Evolutionary conservation across 164 flowering plant species (phyloP).

Genomic region (Macadamia tetraphylla): DNA sequence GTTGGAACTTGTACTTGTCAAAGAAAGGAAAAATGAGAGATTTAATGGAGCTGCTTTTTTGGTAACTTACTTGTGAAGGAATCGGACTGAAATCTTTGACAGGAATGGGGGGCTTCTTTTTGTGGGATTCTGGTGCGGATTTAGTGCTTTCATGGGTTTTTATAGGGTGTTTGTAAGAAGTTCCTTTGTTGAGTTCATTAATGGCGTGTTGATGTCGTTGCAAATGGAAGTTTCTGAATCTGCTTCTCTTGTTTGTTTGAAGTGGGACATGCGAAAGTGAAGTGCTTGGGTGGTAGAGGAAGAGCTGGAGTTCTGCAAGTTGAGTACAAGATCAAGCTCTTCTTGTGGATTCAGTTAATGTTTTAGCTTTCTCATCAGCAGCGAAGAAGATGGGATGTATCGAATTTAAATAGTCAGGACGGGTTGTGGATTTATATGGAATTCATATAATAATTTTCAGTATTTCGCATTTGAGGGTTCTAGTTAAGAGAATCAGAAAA

Average conservation of each 20-base stretch:
- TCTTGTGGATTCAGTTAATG: neutral
- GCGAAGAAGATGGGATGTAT: neutral
- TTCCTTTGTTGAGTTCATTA: conserved; percentile 2
- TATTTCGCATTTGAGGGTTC: neutral
- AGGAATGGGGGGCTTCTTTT: neutral
- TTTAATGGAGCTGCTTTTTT: conserved; percentile 15
- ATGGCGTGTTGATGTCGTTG: neutral
- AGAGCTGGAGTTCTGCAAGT: neutral
- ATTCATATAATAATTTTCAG: neutral
- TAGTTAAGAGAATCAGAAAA: neutral
- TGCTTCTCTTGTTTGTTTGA: neutral
- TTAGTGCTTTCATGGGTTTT: conserved; percentile 21
- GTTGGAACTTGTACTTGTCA: neutral
- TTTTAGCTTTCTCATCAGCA: neutral
- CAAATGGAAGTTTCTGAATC: conserved; percentile 20
- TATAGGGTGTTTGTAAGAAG: neutral
- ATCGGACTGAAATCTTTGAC: conserved; percentile 15
- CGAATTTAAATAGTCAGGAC: neutral
- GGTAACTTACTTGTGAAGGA: conserved; percentile 44
- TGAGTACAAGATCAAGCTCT: neutral
- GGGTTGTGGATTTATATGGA: neutral
- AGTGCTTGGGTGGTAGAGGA: neutral
- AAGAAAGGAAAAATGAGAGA: neutral
- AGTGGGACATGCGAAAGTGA: neutral
- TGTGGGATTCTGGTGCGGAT: conserved; percentile 11